Evolutionary conservation across 2,329 filamentous ascomycete genomes (phyloP).

Genomic region (Fusarium nanum): DNA sequence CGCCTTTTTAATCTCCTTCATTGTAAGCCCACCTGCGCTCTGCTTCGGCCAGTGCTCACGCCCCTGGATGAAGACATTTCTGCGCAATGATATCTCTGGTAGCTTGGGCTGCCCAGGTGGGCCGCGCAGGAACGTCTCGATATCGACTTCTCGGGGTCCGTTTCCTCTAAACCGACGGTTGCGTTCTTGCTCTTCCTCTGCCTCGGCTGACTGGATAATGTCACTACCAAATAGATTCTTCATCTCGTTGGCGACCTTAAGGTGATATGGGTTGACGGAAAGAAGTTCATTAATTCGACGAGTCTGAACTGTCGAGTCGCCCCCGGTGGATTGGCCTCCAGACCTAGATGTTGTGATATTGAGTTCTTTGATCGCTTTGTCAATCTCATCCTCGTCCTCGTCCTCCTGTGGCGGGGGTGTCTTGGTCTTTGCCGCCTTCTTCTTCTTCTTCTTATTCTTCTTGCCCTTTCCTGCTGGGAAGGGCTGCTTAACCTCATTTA

Average conservation of each 20-base stretch:
- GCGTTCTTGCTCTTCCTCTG: slow-evolving; percentile 61
- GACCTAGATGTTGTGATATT: slow-evolving; percentile 49
- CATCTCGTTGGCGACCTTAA: slow-evolving; percentile 95
- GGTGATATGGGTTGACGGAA: slow-evolving; percentile 71
- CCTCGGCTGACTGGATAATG: slow-evolving; percentile 65
- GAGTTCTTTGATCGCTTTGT: slow-evolving; percentile 64
- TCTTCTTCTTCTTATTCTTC: slow-evolving; percentile 56
- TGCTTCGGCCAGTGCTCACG: slow-evolving; percentile 88
- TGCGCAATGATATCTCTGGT: slow-evolving; percentile 76
- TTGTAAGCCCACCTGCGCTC: slow-evolving; percentile 83
- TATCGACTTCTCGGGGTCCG: slow-evolving; percentile 64
- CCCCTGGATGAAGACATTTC: slow-evolving; percentile 87
- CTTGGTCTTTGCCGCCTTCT: slow-evolving; percentile 46
- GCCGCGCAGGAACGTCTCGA: slow-evolving; percentile 65
- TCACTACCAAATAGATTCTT: slow-evolving; percentile 68
- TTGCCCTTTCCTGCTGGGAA: slow-evolving; percentile 49
- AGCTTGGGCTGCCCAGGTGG: slow-evolving; percentile 70
- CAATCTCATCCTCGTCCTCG: slow-evolving; percentile 65
- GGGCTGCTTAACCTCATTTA: slow-evolving; percentile 32
- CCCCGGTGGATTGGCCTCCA: neutral
- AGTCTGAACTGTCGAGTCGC: slow-evolving; percentile 17
- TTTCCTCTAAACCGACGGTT: slow-evolving; percentile 51
- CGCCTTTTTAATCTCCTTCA: slow-evolving; percentile 68
- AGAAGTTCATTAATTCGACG: slow-evolving; percentile 57
- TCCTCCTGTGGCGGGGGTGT: slow-evolving; percentile 45